These are phyloP conservation scores for Endocarpon pusillum DNA, from an alignment of 495 filamentous ascomycete genomes.

Conservation along the genomic window DNA sequence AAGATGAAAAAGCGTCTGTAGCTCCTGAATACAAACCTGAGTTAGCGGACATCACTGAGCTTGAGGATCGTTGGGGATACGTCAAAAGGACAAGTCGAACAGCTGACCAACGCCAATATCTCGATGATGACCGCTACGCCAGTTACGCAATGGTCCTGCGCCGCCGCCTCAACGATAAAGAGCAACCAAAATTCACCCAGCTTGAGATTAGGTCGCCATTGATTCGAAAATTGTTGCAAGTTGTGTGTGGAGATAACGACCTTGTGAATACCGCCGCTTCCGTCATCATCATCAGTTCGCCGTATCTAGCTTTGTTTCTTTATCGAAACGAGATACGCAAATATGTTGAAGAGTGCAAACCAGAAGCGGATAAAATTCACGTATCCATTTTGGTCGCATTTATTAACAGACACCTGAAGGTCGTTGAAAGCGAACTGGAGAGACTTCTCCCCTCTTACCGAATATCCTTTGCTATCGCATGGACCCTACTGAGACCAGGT, in stretches of 20 bases:
- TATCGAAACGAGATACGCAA: conserved; percentile 1
- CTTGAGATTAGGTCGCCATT: not conserved
- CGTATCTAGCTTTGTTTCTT: conserved; percentile 3
- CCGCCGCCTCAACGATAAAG: not conserved
- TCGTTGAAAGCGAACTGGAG: conserved; percentile 1
- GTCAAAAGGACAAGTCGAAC: too few species aligned
- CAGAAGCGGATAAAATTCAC: not conserved
- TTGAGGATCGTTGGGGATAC: too few species aligned
- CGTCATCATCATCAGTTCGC: conserved; percentile 2
- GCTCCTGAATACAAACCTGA: too few species aligned
- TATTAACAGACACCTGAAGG: not conserved
- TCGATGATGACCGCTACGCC: too few species aligned
- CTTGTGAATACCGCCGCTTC: conserved; percentile 2
- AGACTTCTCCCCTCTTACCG: conserved; percentile 1
- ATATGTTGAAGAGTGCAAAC: not conserved
- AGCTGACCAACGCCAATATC: too few species aligned
- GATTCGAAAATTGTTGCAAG: not conserved
- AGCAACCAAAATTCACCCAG: not conserved
- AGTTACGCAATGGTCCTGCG: not conserved
- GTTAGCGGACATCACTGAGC: too few species aligned
- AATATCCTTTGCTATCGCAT: conserved; percentile 2
- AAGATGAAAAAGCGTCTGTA: too few species aligned
- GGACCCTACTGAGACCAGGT: conserved; percentile 2
- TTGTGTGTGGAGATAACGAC: not conserved
- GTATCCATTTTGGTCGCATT: not conserved